These are phyloP conservation scores for Cyclocybe aegerita DNA, from an alignment of 768 basidiomycete species.

Conservation along the genomic window DNA sequence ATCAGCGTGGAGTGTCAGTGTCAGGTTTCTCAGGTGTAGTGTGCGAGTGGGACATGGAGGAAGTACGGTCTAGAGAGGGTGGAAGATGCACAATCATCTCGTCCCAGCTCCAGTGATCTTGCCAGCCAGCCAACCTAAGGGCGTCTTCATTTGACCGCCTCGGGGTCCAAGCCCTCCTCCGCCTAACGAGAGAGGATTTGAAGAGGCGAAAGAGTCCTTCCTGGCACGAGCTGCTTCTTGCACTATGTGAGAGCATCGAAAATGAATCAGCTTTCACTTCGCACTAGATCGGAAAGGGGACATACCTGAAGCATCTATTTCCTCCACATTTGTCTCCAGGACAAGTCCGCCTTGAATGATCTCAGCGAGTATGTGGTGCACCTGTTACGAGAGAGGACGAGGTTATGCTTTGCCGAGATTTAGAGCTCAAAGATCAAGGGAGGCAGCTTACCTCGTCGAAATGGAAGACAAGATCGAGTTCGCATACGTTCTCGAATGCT, in stretches of 20 bases:
- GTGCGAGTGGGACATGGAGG: neutral
- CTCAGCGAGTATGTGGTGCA: conserved; percentile 93
- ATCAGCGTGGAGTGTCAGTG: neutral
- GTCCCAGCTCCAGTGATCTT: conserved; percentile 68
- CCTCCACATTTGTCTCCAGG: conserved; percentile 90
- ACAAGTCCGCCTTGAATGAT: conserved; percentile 97
- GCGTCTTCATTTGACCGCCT: conserved; percentile 62
- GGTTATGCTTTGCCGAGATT: neutral
- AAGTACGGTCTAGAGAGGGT: conserved; percentile 1
- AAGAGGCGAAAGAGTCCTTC: conserved; percentile 76
- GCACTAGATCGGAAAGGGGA: conserved; percentile 12
- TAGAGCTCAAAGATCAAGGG: neutral
- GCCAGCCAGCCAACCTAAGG: conserved; percentile 77
- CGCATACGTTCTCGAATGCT: conserved; percentile 97
- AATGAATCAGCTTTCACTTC: neutral
- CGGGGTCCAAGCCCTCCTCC: conserved; percentile 62
- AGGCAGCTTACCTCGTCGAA: conserved; percentile 81
- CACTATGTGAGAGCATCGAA: conserved; percentile 39
- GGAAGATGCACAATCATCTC: conserved; percentile 26
- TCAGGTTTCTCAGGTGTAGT: conserved; percentile 1
- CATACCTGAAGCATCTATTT: conserved; percentile 73
- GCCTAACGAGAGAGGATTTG: conserved; percentile 80
- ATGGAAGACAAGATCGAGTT: conserved; percentile 96
- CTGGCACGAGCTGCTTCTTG: conserved; percentile 69
- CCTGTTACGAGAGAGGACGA: conserved; percentile 44